Percentiles rank a stretch among this genome's conserved stretches.
Evolutionary conservation across 495 filamentous ascomycete species (phyloP).

Genomic region (Daldinia concentrica): DNA sequence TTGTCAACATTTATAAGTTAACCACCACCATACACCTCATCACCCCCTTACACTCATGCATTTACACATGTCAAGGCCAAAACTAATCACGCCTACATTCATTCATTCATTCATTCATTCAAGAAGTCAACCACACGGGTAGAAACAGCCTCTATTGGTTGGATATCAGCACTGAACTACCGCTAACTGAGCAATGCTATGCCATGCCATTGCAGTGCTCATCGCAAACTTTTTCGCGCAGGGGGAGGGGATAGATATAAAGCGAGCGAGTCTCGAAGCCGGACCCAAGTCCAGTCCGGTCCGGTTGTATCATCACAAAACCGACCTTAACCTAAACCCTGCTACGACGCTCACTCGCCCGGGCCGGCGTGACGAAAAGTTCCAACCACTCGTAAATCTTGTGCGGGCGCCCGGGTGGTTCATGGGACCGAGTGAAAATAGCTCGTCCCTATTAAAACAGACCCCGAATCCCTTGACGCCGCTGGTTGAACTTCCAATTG

Average conservation of each 20-base stretch:
- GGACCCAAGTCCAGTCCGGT: not conserved
- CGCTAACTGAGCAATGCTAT: not conserved
- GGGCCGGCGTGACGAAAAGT: conserved; percentile 3
- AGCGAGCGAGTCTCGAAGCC: not conserved
- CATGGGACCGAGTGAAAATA: not conserved
- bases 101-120: not conserved
- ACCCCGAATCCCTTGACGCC: conserved; percentile 19
- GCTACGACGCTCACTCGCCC: conserved; percentile 1
- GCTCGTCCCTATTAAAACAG: conserved; percentile 1
- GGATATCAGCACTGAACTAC: conserved; percentile 43
- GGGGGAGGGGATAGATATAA: conserved; percentile 3
- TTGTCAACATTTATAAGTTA: no score
- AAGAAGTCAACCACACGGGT: conserved; percentile 5
- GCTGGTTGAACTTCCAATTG: conserved; percentile 23
- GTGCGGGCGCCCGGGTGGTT: not conserved
- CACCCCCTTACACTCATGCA: not conserved
- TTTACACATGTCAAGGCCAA: not conserved
- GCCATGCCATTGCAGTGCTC: conserved; percentile 6
- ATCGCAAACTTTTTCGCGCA: conserved; percentile 16
- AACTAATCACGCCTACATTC: not conserved
- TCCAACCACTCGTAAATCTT: conserved; percentile 2
- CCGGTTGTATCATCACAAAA: not conserved
- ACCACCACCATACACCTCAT: not conserved
- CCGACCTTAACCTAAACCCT: conserved; percentile 5
- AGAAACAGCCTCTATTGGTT: conserved; percentile 41